A percentile compares a stretch with the other conserved stretches of the same genome.
Evolutionary conservation across 345 rosid genomes (phyloP).

Genomic region (Ceriops zippeliana): DNA sequence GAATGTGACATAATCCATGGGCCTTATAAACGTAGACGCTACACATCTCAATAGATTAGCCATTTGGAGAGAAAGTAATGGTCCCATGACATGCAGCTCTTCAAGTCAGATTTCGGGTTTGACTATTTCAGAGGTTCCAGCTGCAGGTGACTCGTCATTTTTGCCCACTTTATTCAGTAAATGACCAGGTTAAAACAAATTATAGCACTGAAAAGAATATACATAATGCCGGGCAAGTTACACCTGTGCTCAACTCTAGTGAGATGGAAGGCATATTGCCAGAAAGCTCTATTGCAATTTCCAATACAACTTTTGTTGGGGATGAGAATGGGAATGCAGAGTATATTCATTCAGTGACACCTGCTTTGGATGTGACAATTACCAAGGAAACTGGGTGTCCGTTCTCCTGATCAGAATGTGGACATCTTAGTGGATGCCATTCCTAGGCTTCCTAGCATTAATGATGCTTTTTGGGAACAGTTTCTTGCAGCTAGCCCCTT

Average conservation of each 20-base stretch:
- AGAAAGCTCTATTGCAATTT: slow-evolving; percentile 12
- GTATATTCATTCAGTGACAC: neutral
- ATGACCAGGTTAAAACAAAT: slow-evolving; percentile 20
- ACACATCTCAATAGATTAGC: no score
- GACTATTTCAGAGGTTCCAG: slow-evolving; percentile 21
- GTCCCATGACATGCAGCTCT: no score
- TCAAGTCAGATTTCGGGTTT: slow-evolving; percentile 13
- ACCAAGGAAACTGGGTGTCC: slow-evolving; percentile 17
- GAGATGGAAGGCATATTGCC: slow-evolving; percentile 3
- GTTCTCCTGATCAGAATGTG: slow-evolving; percentile 6
- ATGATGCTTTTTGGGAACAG: slow-evolving; percentile 35
- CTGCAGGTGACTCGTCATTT: slow-evolving; percentile 7
- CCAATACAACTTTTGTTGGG: neutral
- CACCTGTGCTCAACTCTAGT: neutral
- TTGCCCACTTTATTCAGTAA: slow-evolving; percentile 18
- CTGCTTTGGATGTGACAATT: slow-evolving; percentile 5
- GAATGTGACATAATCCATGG: no score
- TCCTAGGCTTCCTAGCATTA: slow-evolving; percentile 55
- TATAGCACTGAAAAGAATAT: slow-evolving; percentile 11
- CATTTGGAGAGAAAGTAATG: no score
- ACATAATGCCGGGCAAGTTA: slow-evolving; percentile 13
- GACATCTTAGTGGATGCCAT: slow-evolving; percentile 22
- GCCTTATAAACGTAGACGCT: no score
- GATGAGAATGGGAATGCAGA: neutral
- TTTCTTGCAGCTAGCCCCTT: slow-evolving; percentile 17